phyloP scores from a whole-genome alignment of 176 grass and related monocot species.

The Melocanna baccifera region DNA sequence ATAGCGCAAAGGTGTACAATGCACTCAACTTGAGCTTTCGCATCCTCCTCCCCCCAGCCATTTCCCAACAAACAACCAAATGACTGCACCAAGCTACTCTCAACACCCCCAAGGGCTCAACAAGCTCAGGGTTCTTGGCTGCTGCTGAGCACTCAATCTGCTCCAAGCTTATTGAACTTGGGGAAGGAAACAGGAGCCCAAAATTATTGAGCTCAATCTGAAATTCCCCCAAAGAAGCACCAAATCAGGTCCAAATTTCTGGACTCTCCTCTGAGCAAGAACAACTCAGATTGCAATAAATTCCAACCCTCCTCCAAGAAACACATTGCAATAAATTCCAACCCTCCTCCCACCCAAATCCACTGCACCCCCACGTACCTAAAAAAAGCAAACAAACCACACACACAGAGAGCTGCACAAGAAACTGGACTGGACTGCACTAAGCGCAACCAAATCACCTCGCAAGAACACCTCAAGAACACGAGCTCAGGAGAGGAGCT shows the following conservation, averaged over 20 bases:
- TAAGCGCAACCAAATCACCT: constrained; percentile 1
- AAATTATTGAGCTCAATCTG: neutral
- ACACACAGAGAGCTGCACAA: neutral
- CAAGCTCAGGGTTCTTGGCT: neutral
- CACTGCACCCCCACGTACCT: constrained; percentile 30
- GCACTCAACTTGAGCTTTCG: constrained; percentile 51
- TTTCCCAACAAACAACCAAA: neutral
- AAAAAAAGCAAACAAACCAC: constrained; percentile 14
- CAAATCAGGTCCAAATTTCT: neutral
- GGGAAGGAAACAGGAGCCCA: neutral
- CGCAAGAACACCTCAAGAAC: constrained; percentile 10
- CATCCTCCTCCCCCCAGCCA: constrained; percentile 41
- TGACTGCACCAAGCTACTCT: neutral
- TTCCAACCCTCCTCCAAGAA: neutral
- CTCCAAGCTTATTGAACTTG: neutral
- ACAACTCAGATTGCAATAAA: constrained; percentile 14
- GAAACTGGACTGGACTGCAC: constrained; percentile 23
- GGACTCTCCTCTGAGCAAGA: neutral
- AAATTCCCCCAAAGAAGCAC: neutral
- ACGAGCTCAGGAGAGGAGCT: neutral
- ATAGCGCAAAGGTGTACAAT: constrained; percentile 62
- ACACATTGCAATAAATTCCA: constrained; percentile 30
- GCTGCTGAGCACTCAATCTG: neutral
- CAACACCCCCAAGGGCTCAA: neutral
- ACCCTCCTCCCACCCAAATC: constrained; percentile 31